A percentile compares a stretch with the other conserved stretches of the same genome.
These are phyloP conservation scores for Domatiomyces globalis DNA, from an alignment of 2,329 filamentous ascomycete genomes.

Conservation along the genomic window DNA sequence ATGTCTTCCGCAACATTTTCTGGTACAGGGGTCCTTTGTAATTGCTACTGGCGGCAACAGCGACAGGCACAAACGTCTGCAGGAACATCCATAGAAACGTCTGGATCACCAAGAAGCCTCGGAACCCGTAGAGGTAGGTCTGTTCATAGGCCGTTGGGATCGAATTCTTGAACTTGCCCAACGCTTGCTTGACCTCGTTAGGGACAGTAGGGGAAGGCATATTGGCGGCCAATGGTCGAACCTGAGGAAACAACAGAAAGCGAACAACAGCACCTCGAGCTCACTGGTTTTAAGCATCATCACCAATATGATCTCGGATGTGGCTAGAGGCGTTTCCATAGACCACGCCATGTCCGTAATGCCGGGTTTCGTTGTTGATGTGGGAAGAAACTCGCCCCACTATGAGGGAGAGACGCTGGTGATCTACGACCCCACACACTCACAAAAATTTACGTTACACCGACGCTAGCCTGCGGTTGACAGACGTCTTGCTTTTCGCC, in stretches of 20 bases:
- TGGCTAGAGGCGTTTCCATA: neutral
- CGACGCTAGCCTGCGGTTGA: neutral
- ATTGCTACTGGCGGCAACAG: slow-evolving; percentile 21
- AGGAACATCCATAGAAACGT: slow-evolving; percentile 35
- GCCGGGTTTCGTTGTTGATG: neutral
- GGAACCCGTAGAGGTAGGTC: slow-evolving; percentile 30
- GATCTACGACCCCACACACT: too few relatives aligned
- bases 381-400: neutral
- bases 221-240: neutral
- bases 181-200: neutral
- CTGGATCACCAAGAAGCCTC: slow-evolving; percentile 31
- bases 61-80: slow-evolving; percentile 31
- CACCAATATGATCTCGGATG: neutral
- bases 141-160: slow-evolving; percentile 1
- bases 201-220: neutral
- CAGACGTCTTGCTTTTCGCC: neutral
- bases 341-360: neutral
- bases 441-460: neutral
- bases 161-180: neutral
- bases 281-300: neutral
- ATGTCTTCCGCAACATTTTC: slow-evolving; percentile 29
- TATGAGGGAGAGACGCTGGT: neutral
- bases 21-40: slow-evolving; percentile 27
- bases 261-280: too few relatives aligned
- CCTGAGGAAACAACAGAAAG: neutral